phyloP scores from a whole-genome alignment of 352 stramenopile species.

The Phytophthora pseudosyringae region DNA sequence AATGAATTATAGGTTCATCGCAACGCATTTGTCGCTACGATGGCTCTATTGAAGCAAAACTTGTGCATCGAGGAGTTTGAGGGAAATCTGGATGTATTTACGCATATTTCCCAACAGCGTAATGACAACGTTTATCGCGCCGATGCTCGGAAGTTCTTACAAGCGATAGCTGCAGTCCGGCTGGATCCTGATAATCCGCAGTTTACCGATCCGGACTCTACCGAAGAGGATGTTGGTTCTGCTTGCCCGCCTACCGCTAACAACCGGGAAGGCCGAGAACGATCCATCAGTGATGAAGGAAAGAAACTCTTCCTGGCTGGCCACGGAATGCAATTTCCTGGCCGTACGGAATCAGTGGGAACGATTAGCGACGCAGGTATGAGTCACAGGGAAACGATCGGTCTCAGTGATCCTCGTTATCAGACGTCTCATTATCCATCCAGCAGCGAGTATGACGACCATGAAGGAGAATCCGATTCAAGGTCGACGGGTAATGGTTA shows the following conservation, averaged over 20 bases:
- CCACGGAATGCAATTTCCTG: conserved; percentile 42
- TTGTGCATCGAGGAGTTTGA: conserved; percentile 84
- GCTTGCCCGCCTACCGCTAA: conserved; percentile 72
- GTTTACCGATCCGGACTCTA: conserved; percentile 66
- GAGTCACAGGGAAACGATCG: conserved; percentile 36
- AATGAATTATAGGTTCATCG: conserved; percentile 64
- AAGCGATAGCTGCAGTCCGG: conserved; percentile 81
- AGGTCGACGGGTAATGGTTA: conserved; percentile 63
- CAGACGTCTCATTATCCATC: conserved; percentile 56
- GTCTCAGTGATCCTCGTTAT: conserved; percentile 46
- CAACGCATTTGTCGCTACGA: conserved; percentile 74
- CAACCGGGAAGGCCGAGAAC: conserved; percentile 67
- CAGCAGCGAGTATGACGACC: conserved; percentile 60
- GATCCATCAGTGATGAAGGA: conserved; percentile 85
- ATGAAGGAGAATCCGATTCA: conserved; percentile 58
- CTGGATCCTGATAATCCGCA: conserved; percentile 83
- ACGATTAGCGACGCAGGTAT: conserved; percentile 39
- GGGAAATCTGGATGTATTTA: conserved; percentile 78
- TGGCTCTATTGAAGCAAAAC: conserved; percentile 81
- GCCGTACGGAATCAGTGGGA: conserved; percentile 36
- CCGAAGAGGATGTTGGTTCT: conserved; percentile 57
- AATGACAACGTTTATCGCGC: conserved; percentile 84
- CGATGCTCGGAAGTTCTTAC: conserved; percentile 83
- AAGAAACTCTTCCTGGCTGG: conserved; percentile 80
- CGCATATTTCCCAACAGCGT: conserved; percentile 84